phyloP scores from a whole-genome alignment of 163 green algal species.

The Botryococcus braunii region DNA sequence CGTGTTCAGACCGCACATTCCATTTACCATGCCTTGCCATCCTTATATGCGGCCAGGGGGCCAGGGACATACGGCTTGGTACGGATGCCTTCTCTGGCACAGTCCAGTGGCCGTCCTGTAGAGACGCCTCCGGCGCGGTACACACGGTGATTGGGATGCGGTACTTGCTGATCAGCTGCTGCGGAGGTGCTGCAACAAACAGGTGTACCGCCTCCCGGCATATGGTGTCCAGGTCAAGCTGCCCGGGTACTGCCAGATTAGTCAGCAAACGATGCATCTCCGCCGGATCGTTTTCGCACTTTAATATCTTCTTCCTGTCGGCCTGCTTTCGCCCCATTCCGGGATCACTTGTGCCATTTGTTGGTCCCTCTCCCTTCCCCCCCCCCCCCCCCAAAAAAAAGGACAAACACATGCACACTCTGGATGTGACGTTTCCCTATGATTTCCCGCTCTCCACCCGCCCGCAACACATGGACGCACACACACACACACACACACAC shows the following conservation, averaged over 20 bases:
- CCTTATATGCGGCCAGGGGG: no score
- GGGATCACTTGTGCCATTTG: no score
- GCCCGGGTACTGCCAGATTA: conserved; percentile 42
- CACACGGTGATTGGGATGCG: conserved; percentile 1
- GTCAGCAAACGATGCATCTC: conserved; percentile 60
- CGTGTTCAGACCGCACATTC: no score
- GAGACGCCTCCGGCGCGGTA: conserved; percentile 6
- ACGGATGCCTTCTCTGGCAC: conserved; percentile 13
- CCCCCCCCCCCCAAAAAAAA: no score
- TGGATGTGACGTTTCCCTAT: no score
- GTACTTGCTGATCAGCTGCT: conserved; percentile 1
- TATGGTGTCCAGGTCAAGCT: conserved; percentile 28
- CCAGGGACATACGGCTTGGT: not conserved
- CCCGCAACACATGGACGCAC: no score
- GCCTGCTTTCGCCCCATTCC: no score
- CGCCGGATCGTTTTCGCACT: conserved; percentile 36
- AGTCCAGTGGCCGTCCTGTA: conserved; percentile 13
- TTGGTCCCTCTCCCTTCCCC: no score
- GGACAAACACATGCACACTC: no score
- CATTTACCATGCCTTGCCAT: no score
- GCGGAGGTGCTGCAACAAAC: conserved; percentile 16
- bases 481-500: no score
- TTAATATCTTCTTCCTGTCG: conserved; percentile 42
- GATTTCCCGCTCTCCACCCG: no score
- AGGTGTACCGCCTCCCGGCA: conserved; percentile 26